Evolutionary conservation across 805 yeast species (phyloP).

Genomic region (Tetrapisispora fleetii): DNA sequence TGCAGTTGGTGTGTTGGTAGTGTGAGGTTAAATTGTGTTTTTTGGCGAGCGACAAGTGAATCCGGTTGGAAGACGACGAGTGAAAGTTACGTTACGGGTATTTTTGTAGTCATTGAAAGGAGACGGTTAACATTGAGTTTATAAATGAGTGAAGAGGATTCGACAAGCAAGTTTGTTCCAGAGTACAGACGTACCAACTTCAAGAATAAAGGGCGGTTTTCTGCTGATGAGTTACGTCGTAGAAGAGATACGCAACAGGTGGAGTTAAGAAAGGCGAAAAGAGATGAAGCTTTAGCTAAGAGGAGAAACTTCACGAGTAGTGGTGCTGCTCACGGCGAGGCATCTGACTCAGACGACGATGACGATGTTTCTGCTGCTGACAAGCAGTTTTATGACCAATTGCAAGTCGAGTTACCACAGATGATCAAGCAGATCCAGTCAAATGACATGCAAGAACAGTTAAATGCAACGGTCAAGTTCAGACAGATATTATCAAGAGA

Average conservation of each 20-base stretch:
- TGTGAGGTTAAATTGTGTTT: no score
- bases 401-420: conserved; percentile 64
- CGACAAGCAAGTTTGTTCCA: conserved; percentile 76
- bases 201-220: conserved; percentile 89
- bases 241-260: conserved; percentile 97
- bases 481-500: conserved; percentile 90
- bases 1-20: no score
- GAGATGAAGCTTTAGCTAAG: conserved; percentile 90
- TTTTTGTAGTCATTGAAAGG: no score
- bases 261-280: conserved; percentile 88
- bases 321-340: conserved; percentile 39
- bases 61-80: no score
- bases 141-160: conserved; percentile 55
- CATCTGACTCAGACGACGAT: conserved; percentile 44
- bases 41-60: no score
- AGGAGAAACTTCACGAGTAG: conserved; percentile 66
- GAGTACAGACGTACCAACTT: conserved; percentile 95
- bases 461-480: conserved; percentile 84
- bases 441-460: conserved; percentile 64
- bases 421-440: conserved; percentile 78
- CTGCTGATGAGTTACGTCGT: conserved; percentile 93
- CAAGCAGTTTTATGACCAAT: conserved; percentile 36
- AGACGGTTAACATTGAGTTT: no score
- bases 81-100: no score
- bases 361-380: conserved; percentile 35